Evolutionary conservation across 179 eudicot genomes (phyloP), one percentile per base, ranked within the genome.

Genomic region (Spinacia oleracea): DNA sequence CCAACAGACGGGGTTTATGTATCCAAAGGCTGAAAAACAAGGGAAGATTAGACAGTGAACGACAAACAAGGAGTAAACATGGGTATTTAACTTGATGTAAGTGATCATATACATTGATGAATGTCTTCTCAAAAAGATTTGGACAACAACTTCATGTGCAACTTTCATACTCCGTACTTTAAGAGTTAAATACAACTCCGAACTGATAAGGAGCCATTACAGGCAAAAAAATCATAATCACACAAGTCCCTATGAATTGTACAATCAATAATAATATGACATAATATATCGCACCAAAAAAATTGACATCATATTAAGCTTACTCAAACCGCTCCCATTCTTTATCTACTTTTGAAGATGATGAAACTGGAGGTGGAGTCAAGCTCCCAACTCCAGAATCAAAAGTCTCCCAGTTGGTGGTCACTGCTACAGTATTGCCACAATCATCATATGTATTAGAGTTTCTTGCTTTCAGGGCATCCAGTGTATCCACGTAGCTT

Each of bases 271-370:
- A 55, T n/a, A n/a, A n/a, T n/a, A n/a, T 51, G 77, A 62, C 53
- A 71, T 55, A 43, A 72, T 70, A 27, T 3, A 60, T 60, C 25
- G 72, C 76, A 68, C 69, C 60, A 15, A 27, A 51, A 29, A 60
- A 60, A 51, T 51, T 5, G 1, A 38, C 3, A 29, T 21, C 31
- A n/a, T 4, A 73, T 56, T 21, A 77, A 73, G 72, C 84, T 92
- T 92, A 92, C n/a, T 90, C 87, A 45, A 88, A 91, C 15, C 73
- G 82, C 80, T 88, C 94, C 93, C 93, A 92, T 15, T 90, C 91
- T 82, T 91, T 83, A 77, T 87, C 88, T 63, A 84, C 80, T 71
- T 89, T 84, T 9, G 97, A 75, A 60, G 98, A 72, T 43, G 90
- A 81, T 31, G 89, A 83, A 38, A 73, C 58, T 58, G 86, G 81